Conservation (phyloP, 2,329 filamentous ascomycete genomes). For the Hypomyces perniciosus region DNA sequence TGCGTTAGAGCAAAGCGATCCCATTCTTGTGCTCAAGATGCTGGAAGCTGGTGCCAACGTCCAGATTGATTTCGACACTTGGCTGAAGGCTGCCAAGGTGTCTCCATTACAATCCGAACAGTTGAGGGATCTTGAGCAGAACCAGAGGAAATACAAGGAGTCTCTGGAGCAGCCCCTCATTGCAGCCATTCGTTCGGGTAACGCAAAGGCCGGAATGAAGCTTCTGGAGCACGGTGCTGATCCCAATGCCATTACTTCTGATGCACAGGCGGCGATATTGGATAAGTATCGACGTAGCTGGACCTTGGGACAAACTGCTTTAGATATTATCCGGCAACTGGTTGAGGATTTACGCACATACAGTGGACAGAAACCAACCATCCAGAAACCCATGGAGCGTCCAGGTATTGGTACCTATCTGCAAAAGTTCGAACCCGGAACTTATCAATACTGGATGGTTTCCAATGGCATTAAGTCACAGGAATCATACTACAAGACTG, state of each 20-base stretch:
- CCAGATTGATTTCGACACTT: conserved; percentile 57
- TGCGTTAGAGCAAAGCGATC: conserved; percentile 51
- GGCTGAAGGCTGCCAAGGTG: conserved; percentile 52
- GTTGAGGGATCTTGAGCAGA: conserved; percentile 39
- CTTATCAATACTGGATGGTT: conserved; percentile 55
- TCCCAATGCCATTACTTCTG: conserved; percentile 51
- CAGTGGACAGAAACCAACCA: conserved; percentile 18
- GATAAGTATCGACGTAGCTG: conserved; percentile 28
- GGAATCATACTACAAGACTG: conserved; percentile 27
- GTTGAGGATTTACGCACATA: conserved; percentile 45
- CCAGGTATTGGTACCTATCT: conserved; percentile 48
- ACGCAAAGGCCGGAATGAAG: conserved; percentile 43
- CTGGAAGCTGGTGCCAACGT: conserved; percentile 57
- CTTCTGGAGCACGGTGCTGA: conserved; percentile 61
- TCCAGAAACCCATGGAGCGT: conserved; percentile 18
- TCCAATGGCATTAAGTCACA: conserved; percentile 30
- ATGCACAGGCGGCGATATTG: conserved; percentile 30
- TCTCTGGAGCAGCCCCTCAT: conserved; percentile 60
- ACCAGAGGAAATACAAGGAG: conserved; percentile 42
- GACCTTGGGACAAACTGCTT: conserved; percentile 39
- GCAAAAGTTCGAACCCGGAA: conserved; percentile 40
- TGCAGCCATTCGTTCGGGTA: conserved; percentile 44
- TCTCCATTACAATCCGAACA: conserved; percentile 29
- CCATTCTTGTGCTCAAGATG: conserved; percentile 50
- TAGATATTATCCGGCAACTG: conserved; percentile 55